phyloP scores from a whole-genome alignment of 2,329 filamentous ascomycete genomes.

The Apiospora marii region DNA sequence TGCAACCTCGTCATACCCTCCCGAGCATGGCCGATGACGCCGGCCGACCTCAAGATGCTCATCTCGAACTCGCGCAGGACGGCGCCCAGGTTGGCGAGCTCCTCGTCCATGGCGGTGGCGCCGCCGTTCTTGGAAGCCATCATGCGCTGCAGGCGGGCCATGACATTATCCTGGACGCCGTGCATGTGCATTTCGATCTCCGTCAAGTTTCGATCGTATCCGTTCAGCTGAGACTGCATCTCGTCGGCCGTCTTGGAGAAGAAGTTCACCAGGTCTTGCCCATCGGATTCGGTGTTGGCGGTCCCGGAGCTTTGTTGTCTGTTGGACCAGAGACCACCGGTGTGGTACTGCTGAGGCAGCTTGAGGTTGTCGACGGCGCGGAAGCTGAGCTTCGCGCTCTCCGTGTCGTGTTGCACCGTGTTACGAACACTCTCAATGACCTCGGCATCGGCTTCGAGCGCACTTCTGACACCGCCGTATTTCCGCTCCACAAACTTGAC shows the following conservation, averaged over 20 bases:
- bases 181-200: constrained; percentile 73
- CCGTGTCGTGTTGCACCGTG: constrained; percentile 51
- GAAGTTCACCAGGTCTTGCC: constrained; percentile 68
- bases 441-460: constrained; percentile 50
- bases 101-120: constrained; percentile 52
- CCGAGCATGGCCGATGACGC: constrained; percentile 64
- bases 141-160: constrained; percentile 65
- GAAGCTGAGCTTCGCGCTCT: constrained; percentile 53
- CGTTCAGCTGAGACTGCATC: constrained; percentile 64
- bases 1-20: constrained; percentile 68
- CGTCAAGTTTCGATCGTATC: constrained; percentile 64
- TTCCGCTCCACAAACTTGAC: constrained; percentile 54
- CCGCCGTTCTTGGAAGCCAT: constrained; percentile 51
- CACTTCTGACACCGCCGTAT: constrained; percentile 52
- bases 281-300: constrained; percentile 54
- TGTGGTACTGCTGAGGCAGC: constrained; percentile 59
- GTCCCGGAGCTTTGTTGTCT: constrained; percentile 50
- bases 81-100: constrained; percentile 59
- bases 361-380: constrained; percentile 56
- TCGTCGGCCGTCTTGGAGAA: constrained; percentile 70
- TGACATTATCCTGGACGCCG: constrained; percentile 66
- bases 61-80: constrained; percentile 72
- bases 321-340: constrained; percentile 51
- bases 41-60: constrained; percentile 69
- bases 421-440: constrained; percentile 52